Base-by-base conservation (phyloP, 163 green algal genomes). In the Chloromonas sp. region DNA sequence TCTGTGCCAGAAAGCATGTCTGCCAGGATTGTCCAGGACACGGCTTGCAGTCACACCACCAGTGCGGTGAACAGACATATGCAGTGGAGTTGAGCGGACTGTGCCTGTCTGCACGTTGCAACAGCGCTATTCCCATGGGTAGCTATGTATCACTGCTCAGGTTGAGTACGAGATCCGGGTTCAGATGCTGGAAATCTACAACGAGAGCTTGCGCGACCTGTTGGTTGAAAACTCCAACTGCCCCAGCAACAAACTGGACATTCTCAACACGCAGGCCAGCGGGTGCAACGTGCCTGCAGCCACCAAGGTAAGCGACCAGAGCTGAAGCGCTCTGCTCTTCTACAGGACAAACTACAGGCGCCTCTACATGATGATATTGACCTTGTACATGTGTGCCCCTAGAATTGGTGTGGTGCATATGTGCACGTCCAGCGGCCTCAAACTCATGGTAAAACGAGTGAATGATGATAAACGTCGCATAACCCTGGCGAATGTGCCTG, bases 111-210 rank as follows among this genome's bases (percentile, higher is more conserved):
- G 36, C 36, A 36, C 36, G 36, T 36, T 36, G 36, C 36, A 36
- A 36, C 36, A 36, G 36, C 36, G 36, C 36, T 11, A 76, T 76
- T 76, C 66, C 66, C 66, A 76, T 76, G 66, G 66, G 5, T 74
- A 11, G 66, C 66, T 74, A 11, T 11, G 5, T 74, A 15, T 74
- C 5, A 14, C 71, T 79, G 71, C 71, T 82, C 90, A 97, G 94
- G 87, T 91, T 3, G 86, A 91, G 11, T 98, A 98, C 90, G 79
- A 78, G 78, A 95, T 98, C 82, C 85, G 83, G 58, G 93, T 98
- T 60, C 95, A 98, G 92, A 95, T 98, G 93, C 90, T 98, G 79
- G 96, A 98, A 88, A 98, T 98, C 70, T 98, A 98, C 93, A 98
- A 98, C 82, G 96, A 98, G 88, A 89, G 89, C 66, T 87, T 98